Percentiles rank a stretch among this genome's conserved stretches.
Conservation (phyloP, 169 alveolate genomes). For the Eimeria brunetti region DNA sequence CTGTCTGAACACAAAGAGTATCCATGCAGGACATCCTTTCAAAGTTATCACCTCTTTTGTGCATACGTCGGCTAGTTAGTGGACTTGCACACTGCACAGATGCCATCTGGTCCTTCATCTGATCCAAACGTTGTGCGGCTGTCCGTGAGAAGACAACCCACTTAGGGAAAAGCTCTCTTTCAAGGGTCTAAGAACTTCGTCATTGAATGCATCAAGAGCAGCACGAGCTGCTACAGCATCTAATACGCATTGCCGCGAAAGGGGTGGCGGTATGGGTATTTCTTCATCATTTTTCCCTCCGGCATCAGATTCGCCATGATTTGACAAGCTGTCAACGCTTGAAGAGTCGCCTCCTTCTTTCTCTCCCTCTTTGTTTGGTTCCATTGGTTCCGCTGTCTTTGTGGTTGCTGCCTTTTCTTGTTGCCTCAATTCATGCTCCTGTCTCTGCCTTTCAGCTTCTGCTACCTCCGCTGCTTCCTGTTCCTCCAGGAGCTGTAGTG, state of each 20-base stretch:
- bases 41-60: not conserved
- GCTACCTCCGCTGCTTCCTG: conserved; percentile 17
- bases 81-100: not conserved
- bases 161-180: not conserved
- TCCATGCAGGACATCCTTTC: too few species aligned
- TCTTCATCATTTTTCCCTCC: conserved; percentile 13
- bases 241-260: conserved; percentile 6
- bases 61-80: too few species aligned
- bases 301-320: not conserved
- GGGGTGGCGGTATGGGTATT: not conserved
- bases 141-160: not conserved
- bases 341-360: not conserved
- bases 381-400: not conserved
- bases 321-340: not conserved
- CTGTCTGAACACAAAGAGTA: not conserved
- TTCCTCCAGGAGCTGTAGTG: conserved; percentile 23
- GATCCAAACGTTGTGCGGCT: not conserved
- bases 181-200: conserved; percentile 8
- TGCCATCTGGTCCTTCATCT: not conserved
- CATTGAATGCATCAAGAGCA: conserved; percentile 26
- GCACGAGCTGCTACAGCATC: conserved; percentile 20
- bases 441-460: not conserved
- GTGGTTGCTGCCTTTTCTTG: not conserved
- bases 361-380: not conserved
- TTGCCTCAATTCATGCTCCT: not conserved